A percentile compares a stretch with the other conserved stretches of the same genome.
Evolutionary conservation across 305 asterid genomes (phyloP).

Genomic region (Ilex paraguariensis): DNA sequence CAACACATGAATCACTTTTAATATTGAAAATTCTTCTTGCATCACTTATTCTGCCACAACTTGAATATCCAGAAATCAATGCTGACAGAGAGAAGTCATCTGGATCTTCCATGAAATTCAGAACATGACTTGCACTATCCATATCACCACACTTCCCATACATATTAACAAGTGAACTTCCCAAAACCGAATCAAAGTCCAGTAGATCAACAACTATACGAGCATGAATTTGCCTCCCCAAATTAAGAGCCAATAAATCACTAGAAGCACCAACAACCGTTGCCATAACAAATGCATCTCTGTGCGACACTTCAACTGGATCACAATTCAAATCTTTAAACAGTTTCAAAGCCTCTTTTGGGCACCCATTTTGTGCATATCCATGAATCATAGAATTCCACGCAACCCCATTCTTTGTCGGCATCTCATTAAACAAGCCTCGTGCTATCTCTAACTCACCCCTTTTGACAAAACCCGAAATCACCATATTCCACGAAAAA

Average conservation of each 20-base stretch:
- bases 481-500: conserved; percentile 69
- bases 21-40: conserved; percentile 49
- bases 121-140: conserved; percentile 38
- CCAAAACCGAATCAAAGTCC: conserved; percentile 57
- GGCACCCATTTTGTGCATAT: conserved; percentile 44
- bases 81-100: conserved; percentile 66
- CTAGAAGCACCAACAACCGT: conserved; percentile 68
- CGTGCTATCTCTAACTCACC: conserved; percentile 53
- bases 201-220: conserved; percentile 41
- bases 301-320: conserved; percentile 19
- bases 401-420: conserved; percentile 50
- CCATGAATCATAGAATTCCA: conserved; percentile 75
- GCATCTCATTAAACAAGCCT: conserved; percentile 51
- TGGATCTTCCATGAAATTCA: conserved; percentile 35
- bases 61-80: conserved; percentile 47
- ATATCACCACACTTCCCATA: conserved; percentile 73
- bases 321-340: conserved; percentile 47
- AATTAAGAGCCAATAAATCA: conserved; percentile 33
- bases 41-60: conserved; percentile 43
- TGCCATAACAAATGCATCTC: conserved; percentile 60
- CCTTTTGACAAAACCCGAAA: conserved; percentile 41
- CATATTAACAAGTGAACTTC: conserved; percentile 75
- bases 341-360: conserved; percentile 42
- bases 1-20: conserved; percentile 41
- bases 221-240: conserved; percentile 82